Evolutionary conservation across 2,329 filamentous ascomycete genomes (phyloP), one percentile per base, ranked within the genome.

Genomic region (Chaetomium sp.): DNA sequence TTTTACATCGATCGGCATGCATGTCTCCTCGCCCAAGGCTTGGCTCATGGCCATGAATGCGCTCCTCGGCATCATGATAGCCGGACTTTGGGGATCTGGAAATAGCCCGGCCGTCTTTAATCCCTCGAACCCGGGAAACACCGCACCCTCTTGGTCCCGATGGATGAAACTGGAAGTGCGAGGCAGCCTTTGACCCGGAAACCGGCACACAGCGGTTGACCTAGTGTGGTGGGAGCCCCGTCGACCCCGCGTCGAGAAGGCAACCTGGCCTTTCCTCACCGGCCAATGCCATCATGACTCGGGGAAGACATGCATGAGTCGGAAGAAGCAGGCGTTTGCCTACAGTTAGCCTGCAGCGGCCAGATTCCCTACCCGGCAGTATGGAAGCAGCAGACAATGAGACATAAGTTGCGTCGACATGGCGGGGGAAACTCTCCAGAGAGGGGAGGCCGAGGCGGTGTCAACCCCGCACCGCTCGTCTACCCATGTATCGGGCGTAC

Each of bases 191-290:
- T 3, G n/a, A 55, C 31, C 35, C 53, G 53, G 53, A 6, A 55
- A 55, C 53, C 53, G 31, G 53, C 29, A 35, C 31, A 23, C 23
- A 51, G 49, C 25, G 49, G 23, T 16, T 51, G 49, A 25, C 23
- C 21, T 25, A 5, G 51, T 54, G 27, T 19, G 27, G 19, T 33
- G 33, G 38, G 13, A 42, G 12, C 8, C 33, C 21, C 13, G 35
- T 21, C 10, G n/a, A 57, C 55, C 55, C 55, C 55, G 55, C 55
- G 21, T 57, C 29, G 33, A 21, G 19, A 58, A 47, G 42, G 38
- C 56, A 6, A 33, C 38, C 9, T 47, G 2, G n/a, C n/a, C 9
- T 10, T 2, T 42, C 54, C 54, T 13, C 4, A 13, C 21, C 33
- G 21, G 21, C 33, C 54, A 57, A 57, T 42, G 13, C 33, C 38